Percentiles rank a stretch among this genome's conserved stretches.
phyloP scores from a whole-genome alignment of 1,284 basidiomycete species.

The Irpex rosettiformis region DNA sequence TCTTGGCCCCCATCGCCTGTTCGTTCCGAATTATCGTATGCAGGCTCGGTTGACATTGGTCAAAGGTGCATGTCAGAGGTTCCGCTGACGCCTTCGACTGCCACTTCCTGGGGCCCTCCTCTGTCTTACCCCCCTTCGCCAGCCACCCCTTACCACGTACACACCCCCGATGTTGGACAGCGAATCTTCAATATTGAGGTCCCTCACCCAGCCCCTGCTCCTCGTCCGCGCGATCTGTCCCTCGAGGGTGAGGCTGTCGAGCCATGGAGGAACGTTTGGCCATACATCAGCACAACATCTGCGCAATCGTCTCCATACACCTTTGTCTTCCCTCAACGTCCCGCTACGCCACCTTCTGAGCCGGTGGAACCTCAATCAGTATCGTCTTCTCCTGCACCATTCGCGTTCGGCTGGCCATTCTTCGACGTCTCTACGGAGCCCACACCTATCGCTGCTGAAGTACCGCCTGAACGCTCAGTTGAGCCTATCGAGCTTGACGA shows the following conservation, averaged over 20 bases:
- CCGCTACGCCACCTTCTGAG: background rate
- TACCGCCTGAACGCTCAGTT: background rate
- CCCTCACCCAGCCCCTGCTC: slow-evolving; percentile 2
- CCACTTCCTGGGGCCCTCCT: slow-evolving; percentile 45
- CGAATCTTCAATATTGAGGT: slow-evolving; percentile 31
- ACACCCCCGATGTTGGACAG: slow-evolving; percentile 42
- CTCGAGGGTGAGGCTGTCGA: background rate
- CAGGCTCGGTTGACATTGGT: slow-evolving; percentile 41
- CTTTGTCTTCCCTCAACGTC: slow-evolving; percentile 12
- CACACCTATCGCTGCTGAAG: background rate
- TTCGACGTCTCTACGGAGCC: slow-evolving; percentile 15
- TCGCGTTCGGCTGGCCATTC: slow-evolving; percentile 21
- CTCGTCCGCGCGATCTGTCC: background rate
- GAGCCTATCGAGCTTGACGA: slow-evolving; percentile 2
- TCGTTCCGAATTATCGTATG: slow-evolving; percentile 25
- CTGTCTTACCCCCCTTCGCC: slow-evolving; percentile 40
- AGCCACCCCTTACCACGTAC: slow-evolving; percentile 30
- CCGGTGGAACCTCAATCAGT: background rate
- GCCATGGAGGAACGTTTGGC: slow-evolving; percentile 22
- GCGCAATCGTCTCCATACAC: background rate
- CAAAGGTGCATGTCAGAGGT: slow-evolving; percentile 33
- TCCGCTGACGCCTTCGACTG: slow-evolving; percentile 37
- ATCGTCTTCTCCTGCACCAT: background rate
- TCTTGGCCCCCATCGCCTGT: slow-evolving; percentile 39
- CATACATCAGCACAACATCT: slow-evolving; percentile 12